Evolutionary conservation across 805 yeast genomes (phyloP), one percentile per base, ranked within the genome.

Genomic region (Monosporozyma aerobia): DNA sequence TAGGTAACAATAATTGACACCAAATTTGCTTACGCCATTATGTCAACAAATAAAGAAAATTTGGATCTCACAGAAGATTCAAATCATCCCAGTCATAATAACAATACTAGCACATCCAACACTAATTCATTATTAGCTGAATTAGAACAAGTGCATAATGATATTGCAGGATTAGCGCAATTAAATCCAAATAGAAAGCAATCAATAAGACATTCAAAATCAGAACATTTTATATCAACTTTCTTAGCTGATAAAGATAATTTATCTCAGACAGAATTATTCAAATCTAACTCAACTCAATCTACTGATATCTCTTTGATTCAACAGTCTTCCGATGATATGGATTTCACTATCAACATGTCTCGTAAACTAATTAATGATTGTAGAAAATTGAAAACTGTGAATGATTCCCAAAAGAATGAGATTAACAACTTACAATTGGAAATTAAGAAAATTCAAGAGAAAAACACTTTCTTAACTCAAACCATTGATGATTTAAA

Each of bases 291-390:
- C 14, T 23, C 16, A 1, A 51, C 32, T 25, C 40, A 63, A 37
- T 49, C 55, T 4, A 53, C 61, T 13, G 62, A 63, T 47, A 55
- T 53, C 37, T 72, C 73, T n/a, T 49, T 61, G 13, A 56, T 57
- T 30, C 57, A 47, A 7, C 40, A 37, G n/a, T 48, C 53, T 54
- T 43, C 63, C 53, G 80, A 80, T 57, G 87, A 85, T 54, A 80
- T 84, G 72, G 80, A 81, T 62, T 85, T 85, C 62, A 81, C 85
- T 14, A 85, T 85, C 53, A 88, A 86, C 3, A 67, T 86, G 52
- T 82, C 88, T 68, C 92, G 86, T 59, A 84, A 83, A 53, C 69
- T 86, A 56, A 73, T 86, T 16, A 70, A 77, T 45, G 89, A 87
- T 64, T 85, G 90, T 60, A 77, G 90, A 58, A 75, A 84, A 55